These are phyloP conservation scores for Rubia occidens DNA, from an alignment of 305 asterid species.

Conservation along the genomic window DNA sequence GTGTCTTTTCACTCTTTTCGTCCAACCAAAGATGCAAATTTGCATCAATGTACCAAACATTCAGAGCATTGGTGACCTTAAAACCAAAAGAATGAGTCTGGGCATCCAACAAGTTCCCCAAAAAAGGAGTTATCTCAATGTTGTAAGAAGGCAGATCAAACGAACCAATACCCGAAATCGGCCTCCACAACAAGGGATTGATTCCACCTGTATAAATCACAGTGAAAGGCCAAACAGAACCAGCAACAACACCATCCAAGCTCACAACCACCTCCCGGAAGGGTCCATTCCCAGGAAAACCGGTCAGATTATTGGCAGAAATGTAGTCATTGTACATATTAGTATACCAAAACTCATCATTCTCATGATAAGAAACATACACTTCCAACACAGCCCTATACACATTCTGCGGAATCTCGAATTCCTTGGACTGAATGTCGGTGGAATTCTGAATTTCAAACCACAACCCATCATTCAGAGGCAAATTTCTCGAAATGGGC, in stretches of 20 bases:
- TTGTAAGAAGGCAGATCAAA: constrained; percentile 79
- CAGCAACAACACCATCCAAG: constrained; percentile 40
- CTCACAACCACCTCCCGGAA: constrained; percentile 66
- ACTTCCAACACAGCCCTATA: constrained; percentile 75
- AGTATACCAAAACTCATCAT: constrained; percentile 75
- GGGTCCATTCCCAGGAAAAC: constrained; percentile 60
- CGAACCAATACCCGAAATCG: constrained; percentile 69
- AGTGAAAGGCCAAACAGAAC: constrained; percentile 80
- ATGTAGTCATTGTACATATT: constrained; percentile 65
- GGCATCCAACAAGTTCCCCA: constrained; percentile 57
- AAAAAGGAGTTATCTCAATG: constrained; percentile 62
- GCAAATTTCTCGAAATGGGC: constrained; percentile 66
- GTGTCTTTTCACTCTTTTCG: constrained; percentile 29
- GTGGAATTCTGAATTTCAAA: constrained; percentile 53
- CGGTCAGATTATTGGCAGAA: constrained; percentile 38
- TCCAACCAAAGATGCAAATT: constrained; percentile 94
- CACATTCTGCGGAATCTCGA: constrained; percentile 50
- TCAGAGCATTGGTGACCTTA: constrained; percentile 60
- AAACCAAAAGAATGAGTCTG: constrained; percentile 44
- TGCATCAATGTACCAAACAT: constrained; percentile 85
- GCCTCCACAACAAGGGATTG: constrained; percentile 81
- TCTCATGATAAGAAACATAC: constrained; percentile 79
- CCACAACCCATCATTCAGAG: constrained; percentile 81
- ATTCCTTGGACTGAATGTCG: constrained; percentile 37
- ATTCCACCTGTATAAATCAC: constrained; percentile 84